phyloP scores from a whole-genome alignment of 1,139 yeast species.

The Pichia sp. region DNA sequence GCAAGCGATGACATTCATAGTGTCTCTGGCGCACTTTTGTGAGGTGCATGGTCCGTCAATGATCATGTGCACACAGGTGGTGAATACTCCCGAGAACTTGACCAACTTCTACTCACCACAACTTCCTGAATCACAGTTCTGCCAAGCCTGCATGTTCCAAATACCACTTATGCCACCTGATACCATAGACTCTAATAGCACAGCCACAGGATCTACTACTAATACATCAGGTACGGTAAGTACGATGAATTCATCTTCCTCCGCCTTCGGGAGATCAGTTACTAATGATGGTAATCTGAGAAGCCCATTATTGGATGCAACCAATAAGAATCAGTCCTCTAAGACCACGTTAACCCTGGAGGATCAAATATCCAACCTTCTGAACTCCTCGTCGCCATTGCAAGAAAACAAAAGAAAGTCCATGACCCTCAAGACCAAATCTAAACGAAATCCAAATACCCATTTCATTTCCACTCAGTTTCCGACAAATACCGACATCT shows the following conservation, averaged over 20 bases:
- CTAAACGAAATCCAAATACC: conserved; percentile 5
- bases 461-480: conserved; percentile 50
- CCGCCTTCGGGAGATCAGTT: too few relatives aligned
- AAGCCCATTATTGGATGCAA: too few relatives aligned
- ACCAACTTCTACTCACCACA: conserved; percentile 22
- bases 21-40: conserved; percentile 75
- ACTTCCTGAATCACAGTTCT: conserved; percentile 38
- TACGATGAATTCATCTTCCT: too few relatives aligned
- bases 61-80: conserved; percentile 61
- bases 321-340: too few relatives aligned
- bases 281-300: too few relatives aligned
- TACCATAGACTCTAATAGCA: neutral
- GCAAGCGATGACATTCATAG: conserved; percentile 31
- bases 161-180: conserved; percentile 11
- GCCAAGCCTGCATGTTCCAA: conserved; percentile 50
- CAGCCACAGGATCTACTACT: conserved; percentile 2
- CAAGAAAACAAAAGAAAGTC: conserved; percentile 5
- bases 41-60: conserved; percentile 82
- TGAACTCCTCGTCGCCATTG: conserved; percentile 1
- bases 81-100: conserved; percentile 27
- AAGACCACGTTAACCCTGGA: conserved; percentile 11
- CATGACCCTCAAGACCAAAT: conserved; percentile 13
- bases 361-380: conserved; percentile 9
- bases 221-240: too few relatives aligned
- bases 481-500: conserved; percentile 49